phyloP scores from a whole-genome alignment of 2,329 filamentous ascomycete species.

The Fusarium luffae region DNA sequence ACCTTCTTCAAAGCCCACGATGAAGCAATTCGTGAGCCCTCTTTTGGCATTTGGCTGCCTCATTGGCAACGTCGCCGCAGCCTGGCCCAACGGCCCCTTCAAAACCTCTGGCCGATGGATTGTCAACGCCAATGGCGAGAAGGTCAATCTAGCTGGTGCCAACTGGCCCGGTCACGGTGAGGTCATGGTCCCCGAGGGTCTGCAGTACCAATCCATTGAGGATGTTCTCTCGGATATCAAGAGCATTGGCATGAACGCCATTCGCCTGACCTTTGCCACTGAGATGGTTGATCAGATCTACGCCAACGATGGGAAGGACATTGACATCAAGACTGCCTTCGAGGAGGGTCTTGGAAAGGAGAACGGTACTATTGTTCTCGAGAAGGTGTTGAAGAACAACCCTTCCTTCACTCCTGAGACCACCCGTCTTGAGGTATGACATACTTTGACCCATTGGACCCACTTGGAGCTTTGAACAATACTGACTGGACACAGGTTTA shows the following conservation, averaged over 20 bases:
- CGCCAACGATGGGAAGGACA: slow-evolving; percentile 58
- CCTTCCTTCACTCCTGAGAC: slow-evolving; percentile 65
- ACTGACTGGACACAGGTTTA: slow-evolving; percentile 49
- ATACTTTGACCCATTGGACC: fast-evolving
- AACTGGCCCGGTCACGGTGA: slow-evolving; percentile 73
- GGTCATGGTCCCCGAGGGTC: slow-evolving; percentile 73
- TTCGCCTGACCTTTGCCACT: slow-evolving; percentile 71
- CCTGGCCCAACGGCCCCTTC: slow-evolving; percentile 52
- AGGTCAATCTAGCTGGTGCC: slow-evolving; percentile 63
- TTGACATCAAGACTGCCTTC: slow-evolving; percentile 59
- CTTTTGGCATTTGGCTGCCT: slow-evolving; percentile 16
- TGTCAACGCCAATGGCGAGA: slow-evolving; percentile 49
- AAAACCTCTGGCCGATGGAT: slow-evolving; percentile 55
- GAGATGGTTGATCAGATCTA: slow-evolving; percentile 72
- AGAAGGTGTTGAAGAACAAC: slow-evolving; percentile 66
- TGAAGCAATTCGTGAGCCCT: slow-evolving; percentile 4
- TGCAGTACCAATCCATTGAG: slow-evolving; percentile 69
- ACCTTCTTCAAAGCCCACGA: background rate
- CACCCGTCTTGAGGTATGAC: slow-evolving; percentile 61
- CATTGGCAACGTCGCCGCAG: slow-evolving; percentile 9
- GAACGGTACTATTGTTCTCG: slow-evolving; percentile 64
- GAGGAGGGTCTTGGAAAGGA: slow-evolving; percentile 58
- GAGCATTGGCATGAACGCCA: slow-evolving; percentile 69
- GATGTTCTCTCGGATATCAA: slow-evolving; percentile 67
- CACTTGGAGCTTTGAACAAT: fast-evolving